These are phyloP conservation scores for Phytophthora citrophthora DNA, from an alignment of 352 stramenopile genomes.

Conservation along the genomic window DNA sequence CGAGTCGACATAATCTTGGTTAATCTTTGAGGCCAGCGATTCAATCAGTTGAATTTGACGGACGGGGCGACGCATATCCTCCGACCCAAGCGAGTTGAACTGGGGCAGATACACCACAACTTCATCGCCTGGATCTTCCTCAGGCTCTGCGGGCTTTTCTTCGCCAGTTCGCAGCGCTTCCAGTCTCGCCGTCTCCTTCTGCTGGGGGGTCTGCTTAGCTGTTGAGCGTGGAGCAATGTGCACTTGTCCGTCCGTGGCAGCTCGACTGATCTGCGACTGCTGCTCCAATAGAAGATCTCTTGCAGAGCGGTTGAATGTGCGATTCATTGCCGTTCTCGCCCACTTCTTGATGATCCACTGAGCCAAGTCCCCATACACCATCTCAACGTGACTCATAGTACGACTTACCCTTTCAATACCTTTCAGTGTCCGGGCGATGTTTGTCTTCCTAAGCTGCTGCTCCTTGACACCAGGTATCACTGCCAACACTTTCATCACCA, in stretches of 20 bases:
- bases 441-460: slow-evolving; percentile 52
- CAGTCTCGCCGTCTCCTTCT: slow-evolving; percentile 37
- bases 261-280: slow-evolving; percentile 43
- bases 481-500: slow-evolving; percentile 69
- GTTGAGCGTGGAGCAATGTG: slow-evolving; percentile 26
- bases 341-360: slow-evolving; percentile 71
- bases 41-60: slow-evolving; percentile 65
- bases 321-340: slow-evolving; percentile 54
- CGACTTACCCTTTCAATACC: slow-evolving; percentile 50
- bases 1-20: slow-evolving; percentile 58
- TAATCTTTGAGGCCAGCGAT: slow-evolving; percentile 58
- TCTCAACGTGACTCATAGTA: slow-evolving; percentile 45
- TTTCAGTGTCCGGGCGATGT: slow-evolving; percentile 63
- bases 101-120: slow-evolving; percentile 57
- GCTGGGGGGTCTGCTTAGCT: slow-evolving; percentile 21
- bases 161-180: slow-evolving; percentile 33
- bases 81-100: slow-evolving; percentile 73
- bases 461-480: slow-evolving; percentile 64
- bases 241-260: slow-evolving; percentile 34
- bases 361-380: slow-evolving; percentile 56
- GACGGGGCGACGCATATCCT: slow-evolving; percentile 53
- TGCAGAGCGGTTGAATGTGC: slow-evolving; percentile 42
- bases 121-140: slow-evolving; percentile 36
- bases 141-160: slow-evolving; percentile 11
- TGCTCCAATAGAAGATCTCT: slow-evolving; percentile 54